phyloP scores from a whole-genome alignment of 208 protist genomes.

The Phytomonas francai region DNA sequence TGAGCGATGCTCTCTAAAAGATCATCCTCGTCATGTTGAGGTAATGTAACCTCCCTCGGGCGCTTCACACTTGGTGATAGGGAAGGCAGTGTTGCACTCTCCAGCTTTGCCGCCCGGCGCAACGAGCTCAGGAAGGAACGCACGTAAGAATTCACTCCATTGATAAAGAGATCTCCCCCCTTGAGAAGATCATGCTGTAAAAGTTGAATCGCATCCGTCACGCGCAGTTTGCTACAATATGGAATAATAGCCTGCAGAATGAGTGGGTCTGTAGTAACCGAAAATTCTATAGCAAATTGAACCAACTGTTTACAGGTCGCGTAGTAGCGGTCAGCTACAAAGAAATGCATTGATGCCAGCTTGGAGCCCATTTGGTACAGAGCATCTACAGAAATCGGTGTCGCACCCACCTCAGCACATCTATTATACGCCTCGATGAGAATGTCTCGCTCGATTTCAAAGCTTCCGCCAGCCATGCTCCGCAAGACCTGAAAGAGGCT shows the following conservation, averaged over 20 bases:
- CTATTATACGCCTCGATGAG: slow-evolving; percentile 55
- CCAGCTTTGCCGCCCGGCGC: slow-evolving; percentile 63
- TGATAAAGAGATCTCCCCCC: slow-evolving; percentile 36
- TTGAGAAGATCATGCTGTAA: slow-evolving; percentile 22
- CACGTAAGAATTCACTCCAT: slow-evolving; percentile 38
- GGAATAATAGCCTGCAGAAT: slow-evolving; percentile 57
- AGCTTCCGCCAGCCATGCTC: slow-evolving; percentile 47
- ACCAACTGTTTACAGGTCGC: slow-evolving; percentile 45
- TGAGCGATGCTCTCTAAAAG: slow-evolving; percentile 34
- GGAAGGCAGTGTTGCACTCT: slow-evolving; percentile 20
- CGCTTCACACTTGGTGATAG: slow-evolving; percentile 10
- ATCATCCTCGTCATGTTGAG: slow-evolving; percentile 21
- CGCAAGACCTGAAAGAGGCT: slow-evolving; percentile 70
- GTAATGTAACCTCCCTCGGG: slow-evolving; percentile 6
- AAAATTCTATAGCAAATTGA: slow-evolving; percentile 64
- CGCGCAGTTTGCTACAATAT: slow-evolving; percentile 64
- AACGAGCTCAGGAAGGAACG: slow-evolving; percentile 50
- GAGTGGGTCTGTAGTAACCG: slow-evolving; percentile 52
- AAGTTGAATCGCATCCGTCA: slow-evolving; percentile 51
- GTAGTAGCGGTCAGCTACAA: slow-evolving; percentile 65
- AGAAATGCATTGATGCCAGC: slow-evolving; percentile 78
- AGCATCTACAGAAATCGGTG: slow-evolving; percentile 45
- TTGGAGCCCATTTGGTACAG: slow-evolving; percentile 65
- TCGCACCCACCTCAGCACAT: slow-evolving; percentile 53
- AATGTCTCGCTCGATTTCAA: slow-evolving; percentile 60